phyloP scores from a whole-genome alignment of 805 yeast genomes.

The Candida khao-thaluensis region DNA sequence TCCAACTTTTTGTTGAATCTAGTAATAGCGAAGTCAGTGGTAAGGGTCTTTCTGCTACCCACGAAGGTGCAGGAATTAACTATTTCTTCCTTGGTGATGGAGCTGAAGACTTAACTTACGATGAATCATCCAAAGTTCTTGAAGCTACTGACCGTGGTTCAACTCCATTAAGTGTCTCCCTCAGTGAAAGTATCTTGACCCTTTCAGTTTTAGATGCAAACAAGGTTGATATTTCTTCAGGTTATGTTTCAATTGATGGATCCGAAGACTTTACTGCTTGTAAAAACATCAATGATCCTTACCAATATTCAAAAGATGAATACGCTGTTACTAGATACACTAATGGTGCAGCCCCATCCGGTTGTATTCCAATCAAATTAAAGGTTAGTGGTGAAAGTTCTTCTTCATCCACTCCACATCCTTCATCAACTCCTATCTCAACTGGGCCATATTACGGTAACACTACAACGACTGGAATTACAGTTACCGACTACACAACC shows the following conservation, averaged over 20 bases:
- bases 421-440: constrained; percentile 18
- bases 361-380: constrained; percentile 13
- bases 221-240: constrained; percentile 14
- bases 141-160: not conserved
- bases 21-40: constrained; percentile 26
- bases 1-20: constrained; percentile 25
- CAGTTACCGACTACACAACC: constrained; percentile 37
- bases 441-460: constrained; percentile 28
- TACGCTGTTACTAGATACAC: constrained; percentile 16
- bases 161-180: not conserved
- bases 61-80: constrained; percentile 48
- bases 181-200: not conserved
- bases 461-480: constrained; percentile 23
- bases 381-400: constrained; percentile 9
- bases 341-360: not conserved
- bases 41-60: constrained; percentile 27
- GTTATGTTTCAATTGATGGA: constrained; percentile 19
- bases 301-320: constrained; percentile 20
- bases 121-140: constrained; percentile 10
- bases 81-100: constrained; percentile 36
- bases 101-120: constrained; percentile 22
- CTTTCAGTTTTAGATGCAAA: constrained; percentile 9
- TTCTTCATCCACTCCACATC: constrained; percentile 6
- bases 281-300: constrained; percentile 29
- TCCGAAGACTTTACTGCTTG: constrained; percentile 24